Evolutionary conservation across 2,329 filamentous ascomycete species (phyloP).

Genomic region (Alternaria novae-zelandiae): DNA sequence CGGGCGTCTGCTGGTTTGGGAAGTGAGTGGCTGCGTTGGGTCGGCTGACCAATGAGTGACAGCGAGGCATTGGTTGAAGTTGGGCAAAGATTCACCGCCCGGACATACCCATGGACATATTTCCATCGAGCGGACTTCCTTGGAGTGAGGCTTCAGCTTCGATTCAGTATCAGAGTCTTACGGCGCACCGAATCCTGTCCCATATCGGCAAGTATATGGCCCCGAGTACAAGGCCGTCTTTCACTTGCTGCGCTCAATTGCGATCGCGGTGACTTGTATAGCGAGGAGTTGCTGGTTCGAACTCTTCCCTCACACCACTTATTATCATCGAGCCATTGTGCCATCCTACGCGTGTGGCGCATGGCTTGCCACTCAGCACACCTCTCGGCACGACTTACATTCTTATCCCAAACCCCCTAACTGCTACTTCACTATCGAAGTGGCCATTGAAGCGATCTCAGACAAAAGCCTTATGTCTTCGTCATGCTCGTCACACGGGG

Average conservation of each 20-base stretch:
- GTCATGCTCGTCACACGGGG: too few relatives aligned
- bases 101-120: background rate
- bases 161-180: background rate
- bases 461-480: background rate
- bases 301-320: background rate
- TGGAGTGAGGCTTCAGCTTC: background rate
- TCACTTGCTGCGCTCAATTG: background rate
- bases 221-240: background rate
- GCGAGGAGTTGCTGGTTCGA: background rate
- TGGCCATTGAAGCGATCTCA: background rate
- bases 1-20: background rate
- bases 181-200: background rate
- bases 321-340: background rate
- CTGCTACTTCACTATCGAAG: background rate
- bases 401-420: background rate
- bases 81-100: background rate
- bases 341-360: background rate
- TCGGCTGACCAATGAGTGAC: background rate
- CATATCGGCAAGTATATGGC: background rate
- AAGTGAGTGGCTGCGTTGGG: background rate
- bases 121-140: background rate
- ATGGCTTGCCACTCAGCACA: background rate
- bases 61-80: background rate
- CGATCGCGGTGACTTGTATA: rapidly evolving
- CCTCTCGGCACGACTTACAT: background rate